Evolutionary conservation across 164 flowering plant species (phyloP), one percentile per base, ranked within the genome.

Genomic region (Santalum album): DNA sequence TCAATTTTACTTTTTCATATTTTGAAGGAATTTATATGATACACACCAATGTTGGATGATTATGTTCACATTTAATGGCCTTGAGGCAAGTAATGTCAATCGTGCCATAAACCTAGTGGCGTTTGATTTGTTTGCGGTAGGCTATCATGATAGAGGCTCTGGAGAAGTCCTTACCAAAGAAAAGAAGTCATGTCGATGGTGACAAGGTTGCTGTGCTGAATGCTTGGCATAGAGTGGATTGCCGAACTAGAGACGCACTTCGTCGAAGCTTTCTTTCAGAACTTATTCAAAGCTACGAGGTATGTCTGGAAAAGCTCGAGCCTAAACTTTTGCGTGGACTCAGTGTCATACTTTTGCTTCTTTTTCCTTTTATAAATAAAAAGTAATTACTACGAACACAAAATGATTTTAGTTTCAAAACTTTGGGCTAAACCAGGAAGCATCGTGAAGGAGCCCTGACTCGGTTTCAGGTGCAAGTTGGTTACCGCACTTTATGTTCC

Each of bases 191-290:
- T 59, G 58, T 68, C 58, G 79, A 77, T 69, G 57, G 75, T 59
- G 95, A 89, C 55, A 92, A 82, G 74, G 60, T 67, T 60, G 85
- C 80, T 55, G 89, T 78, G 29, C 26, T 92, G 58, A 78, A 71
- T 70, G 97, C 97, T 49, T 89, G 99, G 97, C 95, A 71, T 36
- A 75, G 97, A 64, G 72, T 92, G 49, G 81, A 83, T 65, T 78
- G 80, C 51, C 74, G 87, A 59, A 85, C 97, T 38, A 83, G 96
- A 61, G 96, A 80, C 56, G 91, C 92, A 40, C 69, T 92, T 53
- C 82, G 92, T 7, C 94, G 89, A 26, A 83, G 81, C 72, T 79
- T 75, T 67, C 85, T 74, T 56, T 56, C 76, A 19, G 95, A 89
- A 45, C 78, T 87, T 35, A 60, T 89, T 48, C 80, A 73, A 26